Conservation (phyloP, 805 yeast genomes). For the Zygotorulaspora chibaensis region DNA sequence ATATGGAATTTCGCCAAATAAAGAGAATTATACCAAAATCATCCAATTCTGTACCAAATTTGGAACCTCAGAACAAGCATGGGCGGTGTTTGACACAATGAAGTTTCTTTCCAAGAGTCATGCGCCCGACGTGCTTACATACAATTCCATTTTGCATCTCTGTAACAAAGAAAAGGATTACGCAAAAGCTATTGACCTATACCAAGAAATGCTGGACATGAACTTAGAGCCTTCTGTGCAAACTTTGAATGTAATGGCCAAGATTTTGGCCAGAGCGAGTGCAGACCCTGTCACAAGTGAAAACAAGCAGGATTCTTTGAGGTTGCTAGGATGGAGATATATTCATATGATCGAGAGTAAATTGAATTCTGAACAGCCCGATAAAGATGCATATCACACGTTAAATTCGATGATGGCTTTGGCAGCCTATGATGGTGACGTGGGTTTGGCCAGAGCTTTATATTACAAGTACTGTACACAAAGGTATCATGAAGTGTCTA, state of each 20-base stretch:
- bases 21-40: conserved; percentile 28
- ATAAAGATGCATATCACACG: conserved; percentile 11
- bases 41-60: conserved; percentile 25
- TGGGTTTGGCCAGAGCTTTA: conserved; percentile 64
- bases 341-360: conserved; percentile 57
- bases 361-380: conserved; percentile 19
- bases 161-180: conserved; percentile 59
- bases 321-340: conserved; percentile 66
- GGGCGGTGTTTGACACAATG: conserved; percentile 75
- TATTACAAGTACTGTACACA: conserved; percentile 45
- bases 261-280: conserved; percentile 28
- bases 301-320: conserved; percentile 27
- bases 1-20: conserved; percentile 29
- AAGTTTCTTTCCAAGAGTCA: conserved; percentile 66
- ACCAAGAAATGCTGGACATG: conserved; percentile 55
- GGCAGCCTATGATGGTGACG: conserved; percentile 77
- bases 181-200: conserved; percentile 72
- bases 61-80: conserved; percentile 45
- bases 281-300: conserved; percentile 26
- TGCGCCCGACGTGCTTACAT: conserved; percentile 63
- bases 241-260: conserved; percentile 25
- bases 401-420: conserved; percentile 65
- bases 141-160: conserved; percentile 65
- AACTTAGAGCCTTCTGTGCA: conserved; percentile 19
- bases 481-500: conserved; percentile 16